Base-by-base conservation (phyloP, 2,329 filamentous ascomycete species). In the Cladophialophora psammophila region DNA sequence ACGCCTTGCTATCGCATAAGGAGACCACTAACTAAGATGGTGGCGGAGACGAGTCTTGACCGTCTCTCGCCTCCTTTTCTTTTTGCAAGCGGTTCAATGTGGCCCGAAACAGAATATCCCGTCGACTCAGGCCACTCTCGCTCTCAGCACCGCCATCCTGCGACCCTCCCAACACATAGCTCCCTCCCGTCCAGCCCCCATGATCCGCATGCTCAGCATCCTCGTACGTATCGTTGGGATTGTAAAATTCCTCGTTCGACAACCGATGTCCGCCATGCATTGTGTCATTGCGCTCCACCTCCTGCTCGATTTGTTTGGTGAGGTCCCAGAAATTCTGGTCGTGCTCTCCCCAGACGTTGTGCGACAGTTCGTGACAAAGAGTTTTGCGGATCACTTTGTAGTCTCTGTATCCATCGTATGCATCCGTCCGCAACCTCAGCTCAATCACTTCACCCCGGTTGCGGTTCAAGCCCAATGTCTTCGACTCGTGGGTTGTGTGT, bases 361-460 rank as follows among this genome's bases (percentile, higher is more conserved):
- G 95, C 71, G 94, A 90, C 18, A 99, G 84, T 81, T 99, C 95
- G 80, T 99, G 95, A 76, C 94, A 98, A 12, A 99, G 83, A 54
- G 95, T 98, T 73, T 91, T 92, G 60, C 95, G 87, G 57, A 99
- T 96, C 0, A 91, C 94, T 73, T 90, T 90, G 80, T 98, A 99
- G 76, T 97, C 93, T 42, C 95, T 83, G 75, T 97, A 98, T 0
- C 95, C 95, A 77, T 97, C 93, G 76, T 95, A 93, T 2, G 91
- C 92, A 80, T 99, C 95, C 1, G 95, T 98, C n/a, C 95, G 84
- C 40, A 99, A 80, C 0, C 95, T 84, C 68, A 99, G 80, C 83
- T 98, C 94, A 64, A 99, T 97, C 0, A 93, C 92, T 78, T 97
- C 91, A 67, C 95, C 95, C 2, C 84, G 80, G 76, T 98, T 97